Conservation (phyloP, 148 eudicot species). For the Rhododendron williamsianum region DNA sequence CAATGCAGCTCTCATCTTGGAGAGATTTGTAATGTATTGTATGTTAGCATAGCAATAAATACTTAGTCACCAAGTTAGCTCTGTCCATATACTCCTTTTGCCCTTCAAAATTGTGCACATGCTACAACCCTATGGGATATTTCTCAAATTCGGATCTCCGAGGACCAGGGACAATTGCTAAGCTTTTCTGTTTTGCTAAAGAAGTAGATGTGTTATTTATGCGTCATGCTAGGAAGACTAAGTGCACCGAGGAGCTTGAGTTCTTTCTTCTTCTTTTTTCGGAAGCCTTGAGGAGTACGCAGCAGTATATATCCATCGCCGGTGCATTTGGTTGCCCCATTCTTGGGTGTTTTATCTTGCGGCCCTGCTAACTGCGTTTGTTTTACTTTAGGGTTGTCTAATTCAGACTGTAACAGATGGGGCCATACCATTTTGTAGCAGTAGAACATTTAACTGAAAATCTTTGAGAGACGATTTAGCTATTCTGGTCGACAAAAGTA, state of each 20-base stretch:
- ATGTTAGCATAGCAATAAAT: background rate
- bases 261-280: background rate
- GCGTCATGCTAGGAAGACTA: background rate
- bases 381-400: background rate
- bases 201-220: background rate
- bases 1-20: background rate
- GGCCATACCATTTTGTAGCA: background rate
- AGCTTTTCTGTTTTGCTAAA: background rate
- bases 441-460: background rate
- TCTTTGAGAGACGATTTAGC: background rate
- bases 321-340: background rate
- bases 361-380: background rate
- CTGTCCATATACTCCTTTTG: background rate
- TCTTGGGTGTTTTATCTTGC: background rate
- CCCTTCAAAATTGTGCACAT: background rate
- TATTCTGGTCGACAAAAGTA: background rate
- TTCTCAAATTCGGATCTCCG: background rate
- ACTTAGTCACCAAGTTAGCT: no score
- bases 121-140: background rate
- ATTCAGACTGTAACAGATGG: background rate
- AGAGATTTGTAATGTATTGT: background rate
- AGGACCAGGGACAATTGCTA: background rate
- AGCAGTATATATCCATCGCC: background rate
- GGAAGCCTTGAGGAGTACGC: background rate
- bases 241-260: background rate